Conservation (phyloP, 306 rosid species). For the Trifolium fragiferum region DNA sequence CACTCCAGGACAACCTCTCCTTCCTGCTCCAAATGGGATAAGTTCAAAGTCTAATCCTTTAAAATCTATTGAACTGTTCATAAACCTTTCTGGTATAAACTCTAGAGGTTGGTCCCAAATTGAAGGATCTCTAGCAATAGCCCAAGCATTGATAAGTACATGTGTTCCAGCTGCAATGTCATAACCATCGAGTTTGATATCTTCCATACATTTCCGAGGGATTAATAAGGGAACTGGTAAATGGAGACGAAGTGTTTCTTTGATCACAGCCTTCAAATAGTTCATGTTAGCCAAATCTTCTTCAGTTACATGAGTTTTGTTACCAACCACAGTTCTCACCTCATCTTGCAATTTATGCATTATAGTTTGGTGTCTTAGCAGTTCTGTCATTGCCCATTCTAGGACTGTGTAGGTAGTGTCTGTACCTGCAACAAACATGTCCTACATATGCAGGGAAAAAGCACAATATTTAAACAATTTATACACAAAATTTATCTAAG, state of each 20-base stretch:
- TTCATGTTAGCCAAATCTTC: conserved; percentile 32
- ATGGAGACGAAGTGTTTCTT: conserved; percentile 37
- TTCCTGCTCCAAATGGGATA: not conserved
- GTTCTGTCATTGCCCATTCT: conserved; percentile 41
- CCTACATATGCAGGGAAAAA: not conserved
- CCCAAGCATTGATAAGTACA: not conserved
- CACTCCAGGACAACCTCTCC: not conserved
- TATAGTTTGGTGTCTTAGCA: not conserved
- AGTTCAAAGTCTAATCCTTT: not conserved
- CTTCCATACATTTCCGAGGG: conserved; percentile 16
- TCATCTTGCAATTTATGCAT: conserved; percentile 37
- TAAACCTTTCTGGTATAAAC: not conserved
- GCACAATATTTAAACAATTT: no score
- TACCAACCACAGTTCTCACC: conserved; percentile 28
- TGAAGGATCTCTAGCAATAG: not conserved
- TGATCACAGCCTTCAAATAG: conserved; percentile 39
- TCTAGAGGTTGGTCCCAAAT: not conserved
- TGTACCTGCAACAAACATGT: conserved; percentile 36
- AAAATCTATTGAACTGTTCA: not conserved
- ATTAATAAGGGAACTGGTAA: not conserved
- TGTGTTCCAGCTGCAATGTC: conserved; percentile 34
- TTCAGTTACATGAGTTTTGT: conserved; percentile 27
- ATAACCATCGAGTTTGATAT: conserved; percentile 25
- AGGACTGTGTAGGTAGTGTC: conserved; percentile 30
- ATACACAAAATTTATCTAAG: not conserved